These are phyloP conservation scores for Dimargaris cristalligena DNA, from an alignment of 192 early-diverging fungal genomes.

Conservation along the genomic window DNA sequence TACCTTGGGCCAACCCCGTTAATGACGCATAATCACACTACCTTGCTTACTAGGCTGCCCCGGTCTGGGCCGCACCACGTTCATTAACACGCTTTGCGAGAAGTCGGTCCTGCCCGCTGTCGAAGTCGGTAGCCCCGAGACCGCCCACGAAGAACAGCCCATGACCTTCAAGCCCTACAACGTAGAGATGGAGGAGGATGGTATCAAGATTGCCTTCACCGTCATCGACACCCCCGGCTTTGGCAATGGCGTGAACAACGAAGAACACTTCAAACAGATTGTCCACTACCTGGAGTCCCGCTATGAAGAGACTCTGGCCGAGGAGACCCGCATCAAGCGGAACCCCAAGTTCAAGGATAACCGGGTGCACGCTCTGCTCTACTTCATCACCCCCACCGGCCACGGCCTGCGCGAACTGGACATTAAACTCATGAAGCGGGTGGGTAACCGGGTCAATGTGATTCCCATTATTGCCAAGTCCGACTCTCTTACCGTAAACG, in stretches of 20 bases:
- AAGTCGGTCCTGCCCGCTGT: constrained; percentile 48
- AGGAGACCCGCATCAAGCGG: constrained; percentile 71
- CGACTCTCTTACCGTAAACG: constrained; percentile 77
- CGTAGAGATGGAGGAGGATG: constrained; percentile 96
- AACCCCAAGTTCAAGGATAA: constrained; percentile 86
- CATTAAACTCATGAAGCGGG: constrained; percentile 78
- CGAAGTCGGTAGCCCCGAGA: constrained; percentile 44
- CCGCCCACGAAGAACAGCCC: constrained; percentile 70
- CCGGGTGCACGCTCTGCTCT: constrained; percentile 87
- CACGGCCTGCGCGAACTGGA: constrained; percentile 94
- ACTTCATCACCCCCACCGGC: constrained; percentile 96
- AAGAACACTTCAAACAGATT: constrained; percentile 80
- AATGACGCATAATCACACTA: no score
- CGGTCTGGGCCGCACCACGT: constrained; percentile 95
- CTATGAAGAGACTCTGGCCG: constrained; percentile 85
- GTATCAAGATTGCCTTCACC: constrained; percentile 87
- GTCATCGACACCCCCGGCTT: constrained; percentile 98
- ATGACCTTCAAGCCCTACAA: constrained; percentile 78
- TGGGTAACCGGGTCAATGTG: constrained; percentile 85
- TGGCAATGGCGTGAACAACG: constrained; percentile 93
- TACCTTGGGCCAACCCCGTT: no score
- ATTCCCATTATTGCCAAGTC: constrained; percentile 92
- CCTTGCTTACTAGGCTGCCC: constrained; percentile 67
- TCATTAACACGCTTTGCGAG: constrained; percentile 97
- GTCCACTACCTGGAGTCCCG: constrained; percentile 84